Evolutionary conservation across 2,329 filamentous ascomycete genomes (phyloP).

Genomic region (Fusarium buharicum): DNA sequence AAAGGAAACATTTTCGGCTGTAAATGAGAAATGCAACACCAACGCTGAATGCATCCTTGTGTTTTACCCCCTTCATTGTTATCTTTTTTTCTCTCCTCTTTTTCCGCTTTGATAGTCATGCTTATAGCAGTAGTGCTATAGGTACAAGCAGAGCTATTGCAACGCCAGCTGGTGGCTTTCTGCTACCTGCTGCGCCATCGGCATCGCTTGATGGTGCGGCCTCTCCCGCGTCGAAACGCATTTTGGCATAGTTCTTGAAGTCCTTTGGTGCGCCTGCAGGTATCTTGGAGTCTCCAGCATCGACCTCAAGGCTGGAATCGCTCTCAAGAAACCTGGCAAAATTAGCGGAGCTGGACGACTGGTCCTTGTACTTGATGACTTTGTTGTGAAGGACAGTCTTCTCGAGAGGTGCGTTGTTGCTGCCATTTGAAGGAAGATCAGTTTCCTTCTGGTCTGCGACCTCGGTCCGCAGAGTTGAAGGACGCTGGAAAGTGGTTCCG

Average conservation of each 20-base stretch:
- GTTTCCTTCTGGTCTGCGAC: constrained; percentile 18
- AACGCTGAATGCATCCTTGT: constrained; percentile 23
- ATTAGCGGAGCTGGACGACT: constrained; percentile 7
- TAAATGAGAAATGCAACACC: constrained; percentile 19
- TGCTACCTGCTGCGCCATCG: constrained; percentile 10
- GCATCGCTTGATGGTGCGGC: constrained; percentile 18
- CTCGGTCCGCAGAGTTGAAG: constrained; percentile 32
- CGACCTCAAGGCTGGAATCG: background rate
- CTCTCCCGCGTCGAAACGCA: constrained; percentile 8
- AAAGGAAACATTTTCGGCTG: constrained; percentile 9
- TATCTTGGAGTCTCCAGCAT: background rate
- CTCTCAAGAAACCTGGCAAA: constrained; percentile 18
- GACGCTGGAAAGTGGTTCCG: constrained; percentile 12
- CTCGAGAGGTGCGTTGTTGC: constrained; percentile 7
- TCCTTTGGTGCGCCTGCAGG: background rate
- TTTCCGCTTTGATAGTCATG: background rate
- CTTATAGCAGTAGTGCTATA: constrained; percentile 28
- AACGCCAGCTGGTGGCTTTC: constrained; percentile 10
- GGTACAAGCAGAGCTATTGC: constrained; percentile 27
- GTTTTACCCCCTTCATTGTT: background rate
- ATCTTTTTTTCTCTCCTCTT: background rate
- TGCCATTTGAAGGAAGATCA: constrained; percentile 13
- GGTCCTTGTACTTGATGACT: constrained; percentile 13
- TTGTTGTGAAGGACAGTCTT: constrained; percentile 33
- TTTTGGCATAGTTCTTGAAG: constrained; percentile 19